These are phyloP conservation scores for Fusarium guadeloupense DNA, from an alignment of 2,329 filamentous ascomycete species.

Conservation along the genomic window DNA sequence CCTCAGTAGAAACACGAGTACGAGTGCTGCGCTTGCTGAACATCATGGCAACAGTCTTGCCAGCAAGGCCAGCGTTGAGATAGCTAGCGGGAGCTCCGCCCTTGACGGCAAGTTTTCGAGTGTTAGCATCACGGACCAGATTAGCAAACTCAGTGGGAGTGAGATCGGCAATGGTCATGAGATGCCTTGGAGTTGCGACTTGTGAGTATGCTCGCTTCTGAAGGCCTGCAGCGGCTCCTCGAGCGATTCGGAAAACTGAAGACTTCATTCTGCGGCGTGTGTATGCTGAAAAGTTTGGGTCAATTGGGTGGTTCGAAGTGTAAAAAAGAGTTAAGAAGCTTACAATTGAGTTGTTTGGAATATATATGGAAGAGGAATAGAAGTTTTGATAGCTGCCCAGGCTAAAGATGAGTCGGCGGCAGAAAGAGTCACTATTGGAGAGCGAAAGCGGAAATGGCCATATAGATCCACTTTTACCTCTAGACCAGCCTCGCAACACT, in stretches of 20 bases:
- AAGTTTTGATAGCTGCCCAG: conserved; percentile 19
- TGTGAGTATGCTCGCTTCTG: conserved; percentile 57
- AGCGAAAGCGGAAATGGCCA: neutral
- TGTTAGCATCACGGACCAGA: conserved; percentile 82
- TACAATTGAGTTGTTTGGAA: conserved; percentile 7
- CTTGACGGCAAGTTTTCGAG: conserved; percentile 82
- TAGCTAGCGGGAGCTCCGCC: conserved; percentile 63
- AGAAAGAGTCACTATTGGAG: conserved; percentile 33
- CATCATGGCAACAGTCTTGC: conserved; percentile 90
- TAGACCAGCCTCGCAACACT: no score
- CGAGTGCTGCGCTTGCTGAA: conserved; percentile 96
- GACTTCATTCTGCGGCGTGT: conserved; percentile 47
- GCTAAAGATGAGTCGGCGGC: conserved; percentile 20
- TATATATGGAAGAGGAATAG: conserved; percentile 7
- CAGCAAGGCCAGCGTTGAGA: conserved; percentile 70
- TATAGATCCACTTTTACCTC: neutral
- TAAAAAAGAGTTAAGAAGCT: neutral
- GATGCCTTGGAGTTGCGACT: conserved; percentile 72
- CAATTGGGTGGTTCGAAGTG: neutral
- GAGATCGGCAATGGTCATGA: conserved; percentile 91
- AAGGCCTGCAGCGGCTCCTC: conserved; percentile 47
- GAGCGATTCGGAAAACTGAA: conserved; percentile 47
- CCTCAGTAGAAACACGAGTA: conserved; percentile 92
- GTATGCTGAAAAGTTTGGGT: neutral
- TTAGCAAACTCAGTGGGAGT: conserved; percentile 80